Percentiles rank a stretch among this genome's conserved stretches.
Conservation (phyloP, 352 stramenopile species). For the Globisporangium megalacanthum region DNA sequence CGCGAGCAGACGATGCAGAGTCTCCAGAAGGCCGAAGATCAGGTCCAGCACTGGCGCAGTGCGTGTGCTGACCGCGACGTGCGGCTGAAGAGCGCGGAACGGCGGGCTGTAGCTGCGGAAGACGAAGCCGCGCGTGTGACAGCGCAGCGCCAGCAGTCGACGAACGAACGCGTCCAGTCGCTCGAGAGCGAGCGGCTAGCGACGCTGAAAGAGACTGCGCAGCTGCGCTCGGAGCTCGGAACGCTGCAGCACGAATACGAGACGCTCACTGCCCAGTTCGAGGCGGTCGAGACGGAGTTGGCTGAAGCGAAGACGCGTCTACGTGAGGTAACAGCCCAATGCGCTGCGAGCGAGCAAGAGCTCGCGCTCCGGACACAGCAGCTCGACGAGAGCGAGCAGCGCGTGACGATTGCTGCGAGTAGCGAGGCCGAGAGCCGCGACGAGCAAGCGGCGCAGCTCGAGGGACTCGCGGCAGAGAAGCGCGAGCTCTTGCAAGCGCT, state of each 20-base stretch:
- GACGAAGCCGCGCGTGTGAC: slow-evolving; percentile 33
- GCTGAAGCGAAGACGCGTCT: slow-evolving; percentile 28
- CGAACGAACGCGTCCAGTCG: slow-evolving; percentile 46
- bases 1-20: slow-evolving; percentile 34
- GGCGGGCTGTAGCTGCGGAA: slow-evolving; percentile 34
- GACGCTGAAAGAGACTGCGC: background rate
- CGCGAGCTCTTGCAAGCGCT: slow-evolving; percentile 36
- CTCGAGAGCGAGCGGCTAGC: background rate
- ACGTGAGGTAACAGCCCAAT: slow-evolving; percentile 28
- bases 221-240: background rate
- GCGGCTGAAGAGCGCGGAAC: slow-evolving; percentile 35
- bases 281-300: slow-evolving; percentile 21
- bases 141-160: slow-evolving; percentile 34
- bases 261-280: background rate
- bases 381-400: slow-evolving; percentile 39
- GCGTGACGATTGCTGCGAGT: slow-evolving; percentile 27
- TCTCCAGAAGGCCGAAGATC: slow-evolving; percentile 38
- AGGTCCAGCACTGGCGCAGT: slow-evolving; percentile 39
- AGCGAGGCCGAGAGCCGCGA: slow-evolving; percentile 26
- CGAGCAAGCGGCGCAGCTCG: slow-evolving; percentile 33
- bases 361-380: slow-evolving; percentile 21
- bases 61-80: slow-evolving; percentile 33
- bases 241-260: background rate
- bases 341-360: slow-evolving; percentile 21
- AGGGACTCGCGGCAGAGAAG: slow-evolving; percentile 42